These are phyloP conservation scores for Biscutella laevigata DNA, from an alignment of 441 rosid species.

Conservation along the genomic window DNA sequence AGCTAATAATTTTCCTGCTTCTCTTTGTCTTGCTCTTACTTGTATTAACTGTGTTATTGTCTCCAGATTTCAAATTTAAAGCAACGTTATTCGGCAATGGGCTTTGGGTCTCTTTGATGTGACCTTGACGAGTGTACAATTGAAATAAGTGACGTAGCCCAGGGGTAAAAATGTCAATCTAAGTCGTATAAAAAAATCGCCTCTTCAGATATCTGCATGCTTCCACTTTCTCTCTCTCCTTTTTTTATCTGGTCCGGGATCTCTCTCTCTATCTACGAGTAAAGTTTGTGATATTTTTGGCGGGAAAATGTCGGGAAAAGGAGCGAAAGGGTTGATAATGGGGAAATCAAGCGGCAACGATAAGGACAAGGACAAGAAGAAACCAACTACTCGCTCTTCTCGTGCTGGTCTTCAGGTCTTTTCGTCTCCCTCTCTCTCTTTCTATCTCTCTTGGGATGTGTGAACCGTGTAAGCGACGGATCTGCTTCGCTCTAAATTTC, in stretches of 20 bases:
- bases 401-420: conserved; percentile 88
- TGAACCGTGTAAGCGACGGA: conserved; percentile 4
- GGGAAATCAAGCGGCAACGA: conserved; percentile 57
- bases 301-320: conserved; percentile 85
- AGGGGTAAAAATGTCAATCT: conserved; percentile 5
- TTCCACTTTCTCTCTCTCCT: background rate
- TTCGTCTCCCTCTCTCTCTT: conserved; percentile 1
- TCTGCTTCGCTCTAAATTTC: background rate
- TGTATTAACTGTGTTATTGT: conserved; percentile 16
- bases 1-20: background rate
- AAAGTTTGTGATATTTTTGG: background rate
- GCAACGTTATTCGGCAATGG: conserved; percentile 2
- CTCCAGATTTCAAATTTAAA: conserved; percentile 6
- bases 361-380: conserved; percentile 86
- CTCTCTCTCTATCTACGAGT: background rate
- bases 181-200: background rate
- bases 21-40: background rate
- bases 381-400: conserved; percentile 74
- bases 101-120: background rate
- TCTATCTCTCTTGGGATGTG: background rate
- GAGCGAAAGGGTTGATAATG: conserved; percentile 80
- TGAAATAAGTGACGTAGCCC: background rate
- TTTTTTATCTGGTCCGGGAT: conserved; percentile 6
- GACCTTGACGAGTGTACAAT: background rate
- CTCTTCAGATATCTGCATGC: no score